Evolutionary conservation across 371 early-diverging fungal genomes (phyloP).

Genomic region (Lichtheimia ornata): DNA sequence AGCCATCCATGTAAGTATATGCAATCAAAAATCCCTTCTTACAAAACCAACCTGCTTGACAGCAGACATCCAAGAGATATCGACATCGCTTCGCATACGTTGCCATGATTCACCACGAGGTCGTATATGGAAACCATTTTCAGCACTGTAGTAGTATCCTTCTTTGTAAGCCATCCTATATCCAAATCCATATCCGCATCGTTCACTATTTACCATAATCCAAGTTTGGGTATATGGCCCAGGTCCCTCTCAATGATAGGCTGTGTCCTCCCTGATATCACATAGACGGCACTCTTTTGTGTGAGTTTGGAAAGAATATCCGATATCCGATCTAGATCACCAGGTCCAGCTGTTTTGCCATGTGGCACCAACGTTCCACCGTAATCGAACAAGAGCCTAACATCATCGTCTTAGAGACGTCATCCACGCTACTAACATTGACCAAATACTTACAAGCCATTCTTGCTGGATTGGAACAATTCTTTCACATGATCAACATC

Average conservation of each 20-base stretch:
- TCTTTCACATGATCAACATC: conserved; percentile 36
- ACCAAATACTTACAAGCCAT: conserved; percentile 55
- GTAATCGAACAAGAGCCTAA: conserved; percentile 77
- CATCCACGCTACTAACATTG: background rate
- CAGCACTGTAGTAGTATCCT: conserved; percentile 58
- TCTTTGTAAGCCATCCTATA: conserved; percentile 45
- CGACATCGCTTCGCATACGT: conserved; percentile 72
- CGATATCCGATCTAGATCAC: conserved; percentile 33
- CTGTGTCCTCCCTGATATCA: conserved; percentile 89
- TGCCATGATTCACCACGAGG: conserved; percentile 77
- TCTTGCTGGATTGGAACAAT: conserved; percentile 50
- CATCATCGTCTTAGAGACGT: background rate
- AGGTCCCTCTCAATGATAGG: conserved; percentile 78
- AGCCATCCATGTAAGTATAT: conserved; percentile 39
- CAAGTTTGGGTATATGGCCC: conserved; percentile 76
- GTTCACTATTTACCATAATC: conserved; percentile 69
- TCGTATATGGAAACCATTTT: conserved; percentile 70
- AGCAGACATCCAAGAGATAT: conserved; percentile 85
- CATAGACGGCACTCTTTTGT: conserved; percentile 74
- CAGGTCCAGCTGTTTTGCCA: conserved; percentile 49
- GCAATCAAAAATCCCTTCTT: too few species aligned
- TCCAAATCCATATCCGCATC: conserved; percentile 37
- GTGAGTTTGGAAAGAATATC: conserved; percentile 61
- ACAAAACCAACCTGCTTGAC: conserved; percentile 69
- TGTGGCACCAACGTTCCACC: conserved; percentile 85